These are phyloP conservation scores for Phaseolus lunatus DNA, from an alignment of 306 rosid genomes.

Conservation along the genomic window DNA sequence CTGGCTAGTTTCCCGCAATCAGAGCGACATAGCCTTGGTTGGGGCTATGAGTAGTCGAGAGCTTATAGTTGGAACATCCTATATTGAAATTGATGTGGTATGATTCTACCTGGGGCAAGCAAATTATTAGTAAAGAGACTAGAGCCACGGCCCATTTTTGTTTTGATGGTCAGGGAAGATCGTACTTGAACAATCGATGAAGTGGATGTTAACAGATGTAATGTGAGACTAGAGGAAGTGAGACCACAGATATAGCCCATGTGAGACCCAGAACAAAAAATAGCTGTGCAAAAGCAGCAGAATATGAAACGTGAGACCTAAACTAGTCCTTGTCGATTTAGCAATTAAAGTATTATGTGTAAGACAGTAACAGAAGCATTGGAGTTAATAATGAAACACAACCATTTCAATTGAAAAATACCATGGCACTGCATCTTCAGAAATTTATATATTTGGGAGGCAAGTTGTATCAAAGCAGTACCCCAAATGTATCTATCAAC, in stretches of 20 bases:
- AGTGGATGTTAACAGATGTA: not conserved
- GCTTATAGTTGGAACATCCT: constrained; percentile 9
- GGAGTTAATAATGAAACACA: not conserved
- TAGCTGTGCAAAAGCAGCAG: not conserved
- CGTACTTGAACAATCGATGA: not conserved
- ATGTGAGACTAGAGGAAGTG: not conserved
- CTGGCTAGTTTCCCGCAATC: too few species aligned
- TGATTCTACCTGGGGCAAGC: not conserved
- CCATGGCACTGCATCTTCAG: not conserved
- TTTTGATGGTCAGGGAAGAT: not conserved
- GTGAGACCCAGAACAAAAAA: not conserved
- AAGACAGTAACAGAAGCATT: not conserved
- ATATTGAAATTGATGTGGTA: not conserved
- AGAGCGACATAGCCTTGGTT: too few species aligned
- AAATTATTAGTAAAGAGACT: not conserved
- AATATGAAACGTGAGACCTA: not conserved
- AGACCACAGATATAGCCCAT: not conserved
- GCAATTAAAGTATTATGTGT: not conserved
- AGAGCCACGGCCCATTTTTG: not conserved
- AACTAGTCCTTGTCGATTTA: not conserved
- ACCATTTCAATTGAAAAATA: not conserved
- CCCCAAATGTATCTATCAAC: not conserved
- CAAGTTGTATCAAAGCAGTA: not conserved
- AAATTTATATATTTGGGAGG: too few species aligned
- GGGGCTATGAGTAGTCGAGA: too few species aligned